These are phyloP conservation scores for Anisodus acutangulus DNA, from an alignment of 257 asterid species.

Conservation along the genomic window DNA sequence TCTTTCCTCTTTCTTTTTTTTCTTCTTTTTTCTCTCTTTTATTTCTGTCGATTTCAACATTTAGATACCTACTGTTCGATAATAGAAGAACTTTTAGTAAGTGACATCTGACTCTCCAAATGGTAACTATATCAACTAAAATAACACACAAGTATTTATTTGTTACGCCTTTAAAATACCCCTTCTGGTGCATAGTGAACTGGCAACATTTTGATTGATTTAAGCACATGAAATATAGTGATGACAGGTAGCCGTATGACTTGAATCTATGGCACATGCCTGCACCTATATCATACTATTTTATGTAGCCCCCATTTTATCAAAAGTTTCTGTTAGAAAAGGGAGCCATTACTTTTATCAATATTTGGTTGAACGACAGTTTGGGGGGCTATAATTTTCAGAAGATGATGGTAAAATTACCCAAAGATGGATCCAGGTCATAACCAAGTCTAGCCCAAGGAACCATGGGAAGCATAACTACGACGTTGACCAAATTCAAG, in stretches of 20 bases:
- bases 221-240: background rate
- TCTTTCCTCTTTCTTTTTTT: background rate
- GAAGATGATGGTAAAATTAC: background rate
- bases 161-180: background rate
- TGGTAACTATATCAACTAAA: background rate
- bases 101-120: background rate
- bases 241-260: background rate
- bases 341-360: conserved; percentile 5
- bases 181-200: conserved; percentile 19
- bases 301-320: background rate
- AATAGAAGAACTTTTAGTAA: background rate
- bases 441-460: conserved; percentile 17
- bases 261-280: background rate
- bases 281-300: background rate
- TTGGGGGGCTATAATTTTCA: conserved; percentile 5
- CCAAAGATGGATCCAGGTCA: conserved; percentile 21
- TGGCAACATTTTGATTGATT: background rate
- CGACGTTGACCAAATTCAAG: background rate
- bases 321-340: background rate
- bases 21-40: background rate
- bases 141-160: background rate
- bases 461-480: background rate
- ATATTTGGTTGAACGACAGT: background rate
- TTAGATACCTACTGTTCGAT: background rate
- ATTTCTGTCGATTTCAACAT: background rate